Conservation (phyloP, 768 basidiomycete species). For the Termitomyces sp. region DNA sequence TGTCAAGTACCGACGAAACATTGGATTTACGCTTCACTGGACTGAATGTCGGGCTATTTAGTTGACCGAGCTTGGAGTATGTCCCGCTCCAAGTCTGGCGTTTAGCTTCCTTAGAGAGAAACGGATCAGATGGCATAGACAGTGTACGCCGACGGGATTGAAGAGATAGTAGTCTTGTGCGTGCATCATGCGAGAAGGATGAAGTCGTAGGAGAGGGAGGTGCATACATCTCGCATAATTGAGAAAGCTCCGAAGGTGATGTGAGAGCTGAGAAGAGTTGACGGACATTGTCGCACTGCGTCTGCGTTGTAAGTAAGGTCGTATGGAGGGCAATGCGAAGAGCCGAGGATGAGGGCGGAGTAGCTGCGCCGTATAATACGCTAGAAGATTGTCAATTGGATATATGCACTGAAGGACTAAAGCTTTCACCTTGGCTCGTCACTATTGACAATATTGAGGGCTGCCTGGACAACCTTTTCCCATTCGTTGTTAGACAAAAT, state of each 20-base stretch:
- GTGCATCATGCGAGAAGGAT: conserved; percentile 7
- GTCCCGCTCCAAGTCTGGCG: conserved; percentile 76
- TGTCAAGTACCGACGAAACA: conserved; percentile 41
- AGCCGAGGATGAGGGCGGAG: conserved; percentile 45
- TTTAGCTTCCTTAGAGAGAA: conserved; percentile 34
- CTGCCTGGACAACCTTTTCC: conserved; percentile 72
- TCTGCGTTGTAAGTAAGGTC: conserved; percentile 69
- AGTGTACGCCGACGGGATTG: conserved; percentile 26
- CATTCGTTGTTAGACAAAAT: conserved; percentile 63
- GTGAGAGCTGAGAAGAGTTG: conserved; percentile 75
- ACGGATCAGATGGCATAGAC: conserved; percentile 18
- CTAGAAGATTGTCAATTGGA: conserved; percentile 8
- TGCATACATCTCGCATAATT: conserved; percentile 85
- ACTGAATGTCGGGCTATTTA: conserved; percentile 41
- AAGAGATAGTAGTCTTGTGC: conserved; percentile 36
- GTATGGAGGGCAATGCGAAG: conserved; percentile 71
- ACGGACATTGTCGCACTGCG: conserved; percentile 78
- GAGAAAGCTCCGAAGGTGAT: conserved; percentile 63
- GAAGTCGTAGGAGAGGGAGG: conserved; percentile 54
- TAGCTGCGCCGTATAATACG: conserved; percentile 33
- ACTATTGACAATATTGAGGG: conserved; percentile 57
- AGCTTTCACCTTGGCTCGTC: conserved; percentile 60
- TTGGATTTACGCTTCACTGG: conserved; percentile 53
- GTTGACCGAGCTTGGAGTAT: conserved; percentile 44
- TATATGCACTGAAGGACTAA: background rate